phyloP scores from a whole-genome alignment of 139 green algal genomes.

The Edaphochlamys debaryana region DNA sequence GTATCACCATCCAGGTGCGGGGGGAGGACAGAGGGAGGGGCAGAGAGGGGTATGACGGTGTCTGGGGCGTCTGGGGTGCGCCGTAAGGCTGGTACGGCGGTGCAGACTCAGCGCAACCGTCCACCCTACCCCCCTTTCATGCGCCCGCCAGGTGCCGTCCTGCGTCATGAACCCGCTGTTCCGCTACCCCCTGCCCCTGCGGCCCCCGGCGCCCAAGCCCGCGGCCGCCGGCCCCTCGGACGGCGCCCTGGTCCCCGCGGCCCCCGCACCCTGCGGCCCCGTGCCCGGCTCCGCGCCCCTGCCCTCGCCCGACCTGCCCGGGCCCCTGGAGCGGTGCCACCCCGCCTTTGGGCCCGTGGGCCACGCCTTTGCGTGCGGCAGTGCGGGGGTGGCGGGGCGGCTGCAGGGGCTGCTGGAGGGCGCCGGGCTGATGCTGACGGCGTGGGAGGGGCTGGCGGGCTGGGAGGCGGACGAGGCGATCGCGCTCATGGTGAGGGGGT shows the following conservation, averaged over 20 bases:
- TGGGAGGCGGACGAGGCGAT: slow-evolving; percentile 43
- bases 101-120: no score
- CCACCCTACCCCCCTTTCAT: no score
- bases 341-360: slow-evolving; percentile 29
- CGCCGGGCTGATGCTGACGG: slow-evolving; percentile 31
- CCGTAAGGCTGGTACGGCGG: no score
- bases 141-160: slow-evolving; percentile 3
- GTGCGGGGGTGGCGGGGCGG: slow-evolving; percentile 12
- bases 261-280: background rate
- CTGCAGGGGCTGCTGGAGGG: slow-evolving; percentile 7
- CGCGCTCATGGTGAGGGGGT: slow-evolving; percentile 26
- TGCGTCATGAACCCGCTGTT: slow-evolving; percentile 28
- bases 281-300: no score
- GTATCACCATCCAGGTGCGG: slow-evolving; percentile 52
- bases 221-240: no score
- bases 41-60: no score
- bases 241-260: no score
- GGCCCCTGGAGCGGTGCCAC: slow-evolving; percentile 10
- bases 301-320: background rate
- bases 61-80: no score
- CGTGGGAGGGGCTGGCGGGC: slow-evolving; percentile 37
- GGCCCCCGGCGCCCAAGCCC: background rate
- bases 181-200: background rate
- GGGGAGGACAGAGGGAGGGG: no score
- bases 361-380: slow-evolving; percentile 20